phyloP scores from a whole-genome alignment of 2,329 filamentous ascomycete species.

The Colletotrichum euphorbiae region DNA sequence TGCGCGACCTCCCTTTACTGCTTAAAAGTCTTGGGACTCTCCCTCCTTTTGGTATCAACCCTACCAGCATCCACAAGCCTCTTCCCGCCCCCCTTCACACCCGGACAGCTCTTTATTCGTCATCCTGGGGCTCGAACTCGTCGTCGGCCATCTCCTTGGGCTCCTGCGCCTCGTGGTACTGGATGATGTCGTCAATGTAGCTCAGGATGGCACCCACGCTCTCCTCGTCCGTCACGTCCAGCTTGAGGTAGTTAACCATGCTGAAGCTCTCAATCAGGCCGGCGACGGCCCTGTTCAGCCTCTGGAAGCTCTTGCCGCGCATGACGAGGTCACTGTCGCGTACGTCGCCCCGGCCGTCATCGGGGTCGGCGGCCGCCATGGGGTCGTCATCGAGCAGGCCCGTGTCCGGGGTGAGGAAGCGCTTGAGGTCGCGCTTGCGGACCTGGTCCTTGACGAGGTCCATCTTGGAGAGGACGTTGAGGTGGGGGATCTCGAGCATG shows the following conservation, averaged over 20 bases:
- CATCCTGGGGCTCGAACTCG: constrained; percentile 50
- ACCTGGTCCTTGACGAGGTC: constrained; percentile 93
- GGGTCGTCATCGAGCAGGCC: constrained; percentile 85
- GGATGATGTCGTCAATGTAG: constrained; percentile 94
- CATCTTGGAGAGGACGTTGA: constrained; percentile 98
- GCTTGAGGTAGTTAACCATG: constrained; percentile 94
- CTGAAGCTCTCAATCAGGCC: constrained; percentile 96
- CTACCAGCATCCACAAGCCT: neutral
- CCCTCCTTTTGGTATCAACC: neutral
- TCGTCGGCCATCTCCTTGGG: constrained; percentile 82
- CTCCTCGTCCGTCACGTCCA: constrained; percentile 92
- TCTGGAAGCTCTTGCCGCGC: constrained; percentile 83
- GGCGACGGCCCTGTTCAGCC: constrained; percentile 88
- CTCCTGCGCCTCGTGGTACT: constrained; percentile 93
- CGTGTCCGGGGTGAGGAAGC: constrained; percentile 89
- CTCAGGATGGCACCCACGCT: constrained; percentile 87
- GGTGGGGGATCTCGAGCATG: constrained; percentile 95
- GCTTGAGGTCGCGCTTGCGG: constrained; percentile 86
- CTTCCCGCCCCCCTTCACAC: neutral
- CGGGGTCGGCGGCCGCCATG: constrained; percentile 45
- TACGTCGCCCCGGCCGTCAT: constrained; percentile 69
- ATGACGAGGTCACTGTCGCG: constrained; percentile 77
- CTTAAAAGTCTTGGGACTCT: neutral
- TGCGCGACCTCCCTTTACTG: neutral
- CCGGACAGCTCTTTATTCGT: constrained; percentile 13